These are phyloP conservation scores for Stephania cephalantha DNA, from an alignment of 164 flowering plant species.

Conservation along the genomic window DNA sequence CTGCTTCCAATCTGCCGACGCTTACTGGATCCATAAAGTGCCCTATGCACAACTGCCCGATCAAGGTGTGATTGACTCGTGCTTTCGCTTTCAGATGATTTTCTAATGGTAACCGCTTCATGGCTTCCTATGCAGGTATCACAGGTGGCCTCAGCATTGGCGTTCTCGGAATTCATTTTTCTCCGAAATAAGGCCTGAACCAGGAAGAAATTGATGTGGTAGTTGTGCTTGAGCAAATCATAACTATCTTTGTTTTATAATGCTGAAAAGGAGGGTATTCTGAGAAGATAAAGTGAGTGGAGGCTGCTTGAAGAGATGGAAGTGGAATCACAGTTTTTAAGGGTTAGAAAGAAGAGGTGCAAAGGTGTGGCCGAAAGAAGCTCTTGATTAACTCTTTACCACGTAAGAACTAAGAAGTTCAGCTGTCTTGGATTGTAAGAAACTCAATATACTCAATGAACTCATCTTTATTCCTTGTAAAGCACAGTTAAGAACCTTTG, in stretches of 20 bases:
- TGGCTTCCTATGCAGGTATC: slow-evolving; percentile 10
- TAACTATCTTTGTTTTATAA: slow-evolving; percentile 6
- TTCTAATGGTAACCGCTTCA: slow-evolving; percentile 6
- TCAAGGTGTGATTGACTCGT: slow-evolving; percentile 19
- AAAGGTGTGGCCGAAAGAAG: slow-evolving; percentile 26
- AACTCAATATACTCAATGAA: slow-evolving; percentile 18
- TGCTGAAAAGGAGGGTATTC: background rate
- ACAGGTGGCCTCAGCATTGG: slow-evolving; percentile 13
- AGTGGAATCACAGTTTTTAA: slow-evolving; percentile 12
- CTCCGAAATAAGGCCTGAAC: background rate
- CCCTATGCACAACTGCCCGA: slow-evolving; percentile 45
- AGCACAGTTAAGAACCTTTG: background rate
- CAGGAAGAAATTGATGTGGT: background rate
- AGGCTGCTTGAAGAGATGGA: slow-evolving; percentile 15
- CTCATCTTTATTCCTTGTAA: background rate
- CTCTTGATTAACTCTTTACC: slow-evolving; percentile 6
- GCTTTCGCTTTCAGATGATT: slow-evolving; percentile 2
- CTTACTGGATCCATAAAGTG: slow-evolving; percentile 31
- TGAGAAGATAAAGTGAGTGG: slow-evolving; percentile 9
- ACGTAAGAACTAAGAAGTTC: slow-evolving; percentile 3
- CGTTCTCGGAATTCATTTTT: slow-evolving; percentile 28
- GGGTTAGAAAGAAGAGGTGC: slow-evolving; percentile 4
- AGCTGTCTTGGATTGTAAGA: slow-evolving; percentile 27
- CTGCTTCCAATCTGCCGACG: slow-evolving; percentile 29
- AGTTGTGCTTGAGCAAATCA: background rate